Evolutionary conservation across 371 early-diverging fungal genomes (phyloP), one percentile per base, ranked within the genome.

Genomic region (Furculomyces boomerangus): DNA sequence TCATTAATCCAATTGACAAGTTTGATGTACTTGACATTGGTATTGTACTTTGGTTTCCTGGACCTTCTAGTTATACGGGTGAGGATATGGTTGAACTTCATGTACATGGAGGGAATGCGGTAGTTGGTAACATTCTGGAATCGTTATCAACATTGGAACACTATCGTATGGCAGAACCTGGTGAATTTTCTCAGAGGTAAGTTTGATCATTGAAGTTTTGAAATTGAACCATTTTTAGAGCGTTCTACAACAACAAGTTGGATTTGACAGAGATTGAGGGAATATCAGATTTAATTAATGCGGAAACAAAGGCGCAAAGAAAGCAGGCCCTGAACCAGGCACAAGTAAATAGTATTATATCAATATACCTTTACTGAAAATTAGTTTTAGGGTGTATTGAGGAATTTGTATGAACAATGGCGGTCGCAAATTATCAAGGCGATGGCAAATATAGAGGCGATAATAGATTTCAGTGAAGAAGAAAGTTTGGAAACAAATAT

Each of bases 381-480:
- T 25, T 10, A 10, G 16, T 35, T 35, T 35, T 35, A 49, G 69
- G 88, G 87, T 24, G 80, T 76, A 30, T 62, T 86, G 25, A 59
- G 72, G 40, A 60, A 61, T 20, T 60, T 77, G 27, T 86, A 80
- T 61, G 82, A 81, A 29, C 30, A 29, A 0, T 87, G 86, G 87
- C 64, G 88, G 30, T 52, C 59, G 22, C 54, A 71, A 43, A 63
- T 86, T 7, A 76, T 88, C 29, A 43, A 70, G 22, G 64, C 71
- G 25, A 76, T 80, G 74, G 86, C 84, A 0, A 60, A 71, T 0
- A 68, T 82, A 13, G 88, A 88, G 57, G 86, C 88, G 2, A 65
- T 78, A 3, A 85, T 88, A 26, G 88, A 88, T 53, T 88, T 88
- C 71, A 77, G 84, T 31, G 88, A 86, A 56, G 87, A 88, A 54